Evolutionary conservation across 306 rosid genomes (phyloP).

Genomic region (Castanospermum australe): DNA sequence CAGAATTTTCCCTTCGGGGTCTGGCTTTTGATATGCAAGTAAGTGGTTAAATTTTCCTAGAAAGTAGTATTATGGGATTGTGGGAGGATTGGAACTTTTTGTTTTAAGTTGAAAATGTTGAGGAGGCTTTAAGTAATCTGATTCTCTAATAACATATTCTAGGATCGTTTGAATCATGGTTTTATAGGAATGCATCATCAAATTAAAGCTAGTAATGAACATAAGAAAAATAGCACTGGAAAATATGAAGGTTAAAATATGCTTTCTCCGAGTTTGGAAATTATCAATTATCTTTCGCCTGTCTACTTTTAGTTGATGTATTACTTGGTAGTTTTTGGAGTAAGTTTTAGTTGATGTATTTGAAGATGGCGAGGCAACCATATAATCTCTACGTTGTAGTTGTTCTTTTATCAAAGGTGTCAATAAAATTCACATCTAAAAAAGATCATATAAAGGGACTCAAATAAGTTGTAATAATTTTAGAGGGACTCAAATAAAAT

Average conservation of each 20-base stretch:
- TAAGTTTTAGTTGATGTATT: no score
- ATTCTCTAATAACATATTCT: not conserved
- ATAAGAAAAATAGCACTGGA: not conserved
- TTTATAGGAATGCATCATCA: not conserved
- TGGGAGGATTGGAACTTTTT: not conserved
- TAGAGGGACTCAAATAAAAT: no score
- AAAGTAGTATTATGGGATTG: not conserved
- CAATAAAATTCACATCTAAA: no score
- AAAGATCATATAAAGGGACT: no score
- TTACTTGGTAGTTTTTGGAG: no score
- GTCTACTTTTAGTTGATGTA: no score
- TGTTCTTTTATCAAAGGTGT: no score
- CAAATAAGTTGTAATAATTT: no score
- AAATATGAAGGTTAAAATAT: not conserved
- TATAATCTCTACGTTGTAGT: no score
- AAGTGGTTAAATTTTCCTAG: not conserved
- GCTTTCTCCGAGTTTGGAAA: not conserved
- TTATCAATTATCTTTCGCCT: no score
- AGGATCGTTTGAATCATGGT: not conserved
- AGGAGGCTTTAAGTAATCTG: not conserved
- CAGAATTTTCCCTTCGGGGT: slow-evolving; percentile 27
- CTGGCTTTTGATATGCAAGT: slow-evolving; percentile 69
- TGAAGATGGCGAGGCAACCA: no score
- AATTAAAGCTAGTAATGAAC: not conserved
- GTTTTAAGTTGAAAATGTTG: not conserved